phyloP scores from a whole-genome alignment of 2,329 filamentous ascomycete species.

The Aspergillus neotritici region DNA sequence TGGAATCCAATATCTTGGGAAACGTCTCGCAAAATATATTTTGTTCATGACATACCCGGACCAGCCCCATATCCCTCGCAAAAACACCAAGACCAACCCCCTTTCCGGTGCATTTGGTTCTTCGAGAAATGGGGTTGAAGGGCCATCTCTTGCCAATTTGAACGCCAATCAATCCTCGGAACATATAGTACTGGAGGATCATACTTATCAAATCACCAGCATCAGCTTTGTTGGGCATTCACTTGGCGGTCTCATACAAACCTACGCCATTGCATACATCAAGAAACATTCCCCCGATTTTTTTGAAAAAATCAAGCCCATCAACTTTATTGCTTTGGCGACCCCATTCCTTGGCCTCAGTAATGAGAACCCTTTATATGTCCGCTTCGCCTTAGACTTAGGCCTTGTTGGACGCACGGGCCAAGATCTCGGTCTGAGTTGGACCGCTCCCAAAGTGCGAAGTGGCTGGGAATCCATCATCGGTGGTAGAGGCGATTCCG shows the following conservation, averaged over 20 bases:
- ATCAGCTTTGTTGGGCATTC: conserved; percentile 95
- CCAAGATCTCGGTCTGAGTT: conserved; percentile 89
- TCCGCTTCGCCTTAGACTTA: conserved; percentile 95
- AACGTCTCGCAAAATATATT: conserved; percentile 85
- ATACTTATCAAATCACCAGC: conserved; percentile 77
- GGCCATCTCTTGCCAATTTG: conserved; percentile 30
- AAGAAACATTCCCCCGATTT: conserved; percentile 92
- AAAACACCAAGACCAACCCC: conserved; percentile 48
- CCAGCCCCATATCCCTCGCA: conserved; percentile 73
- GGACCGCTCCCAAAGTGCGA: conserved; percentile 78
- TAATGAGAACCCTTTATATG: conserved; percentile 95
- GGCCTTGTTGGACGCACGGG: conserved; percentile 93
- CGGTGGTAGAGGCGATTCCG: conserved; percentile 62
- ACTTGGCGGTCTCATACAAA: conserved; percentile 82
- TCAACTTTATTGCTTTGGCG: conserved; percentile 86
- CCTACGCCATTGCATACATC: conserved; percentile 92
- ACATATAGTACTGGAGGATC: conserved; percentile 41
- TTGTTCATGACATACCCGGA: conserved; percentile 88
- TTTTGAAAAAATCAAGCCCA: conserved; percentile 75
- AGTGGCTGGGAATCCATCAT: conserved; percentile 88
- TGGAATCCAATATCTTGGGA: conserved; percentile 95
- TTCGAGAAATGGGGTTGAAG: conserved; percentile 27
- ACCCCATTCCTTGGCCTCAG: conserved; percentile 86
- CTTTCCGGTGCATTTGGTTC: conserved; percentile 45
- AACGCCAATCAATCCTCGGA: conserved; percentile 35